Evolutionary conservation across 106 monocot species (phyloP).

Genomic region (Triglochin maritima): DNA sequence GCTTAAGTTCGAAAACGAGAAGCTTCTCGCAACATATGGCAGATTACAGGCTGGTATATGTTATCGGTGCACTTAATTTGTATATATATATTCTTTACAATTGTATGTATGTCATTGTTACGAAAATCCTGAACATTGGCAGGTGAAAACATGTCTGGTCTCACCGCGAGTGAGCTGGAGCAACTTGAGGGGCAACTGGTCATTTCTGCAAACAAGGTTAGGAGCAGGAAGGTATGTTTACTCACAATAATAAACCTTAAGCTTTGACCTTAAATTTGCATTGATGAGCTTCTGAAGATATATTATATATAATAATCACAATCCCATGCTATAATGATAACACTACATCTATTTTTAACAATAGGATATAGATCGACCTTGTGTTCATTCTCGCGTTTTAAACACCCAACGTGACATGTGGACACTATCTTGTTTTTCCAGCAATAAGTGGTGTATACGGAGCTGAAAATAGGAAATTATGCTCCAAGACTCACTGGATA

Average conservation of each 20-base stretch:
- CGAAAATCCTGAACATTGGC: too few species aligned
- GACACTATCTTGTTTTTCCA: too few species aligned
- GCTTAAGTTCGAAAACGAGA: constrained; percentile 56
- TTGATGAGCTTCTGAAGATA: neutral
- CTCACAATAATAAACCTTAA: neutral
- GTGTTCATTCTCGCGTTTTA: neutral
- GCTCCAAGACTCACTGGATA: too few species aligned
- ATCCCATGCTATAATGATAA: neutral
- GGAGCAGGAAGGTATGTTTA: constrained; percentile 51
- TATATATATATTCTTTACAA: too few species aligned
- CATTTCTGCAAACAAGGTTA: constrained; percentile 50
- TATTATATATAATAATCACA: neutral
- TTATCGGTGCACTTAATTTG: too few species aligned
- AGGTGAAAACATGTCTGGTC: constrained; percentile 44
- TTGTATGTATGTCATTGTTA: too few species aligned
- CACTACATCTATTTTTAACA: neutral
- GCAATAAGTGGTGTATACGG: too few species aligned
- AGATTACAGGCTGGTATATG: constrained; percentile 9
- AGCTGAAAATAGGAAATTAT: too few species aligned
- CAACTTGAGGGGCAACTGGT: constrained; percentile 64
- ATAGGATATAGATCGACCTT: neutral
- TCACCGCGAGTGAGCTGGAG: constrained; percentile 34
- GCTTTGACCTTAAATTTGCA: neutral
- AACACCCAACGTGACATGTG: too few species aligned
- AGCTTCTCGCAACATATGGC: constrained; percentile 46